Evolutionary conservation across 2,329 filamentous ascomycete genomes (phyloP).

Genomic region (Phyllosticta paracitricarpa): DNA sequence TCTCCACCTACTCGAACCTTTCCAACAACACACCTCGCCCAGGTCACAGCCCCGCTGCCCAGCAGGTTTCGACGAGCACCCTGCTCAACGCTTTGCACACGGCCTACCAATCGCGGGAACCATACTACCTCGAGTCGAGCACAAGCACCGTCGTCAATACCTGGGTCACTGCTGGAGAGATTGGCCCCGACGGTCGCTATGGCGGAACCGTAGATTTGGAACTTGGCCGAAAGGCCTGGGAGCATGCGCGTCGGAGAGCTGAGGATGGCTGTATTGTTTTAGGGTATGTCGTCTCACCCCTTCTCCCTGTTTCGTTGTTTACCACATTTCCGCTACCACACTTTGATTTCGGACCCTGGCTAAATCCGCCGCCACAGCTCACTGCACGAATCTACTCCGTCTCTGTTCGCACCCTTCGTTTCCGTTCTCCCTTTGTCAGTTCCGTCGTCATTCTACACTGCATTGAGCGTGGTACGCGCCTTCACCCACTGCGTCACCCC

Average conservation of each 20-base stretch:
- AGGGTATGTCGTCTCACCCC: slow-evolving; percentile 48
- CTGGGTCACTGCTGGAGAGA: slow-evolving; percentile 73
- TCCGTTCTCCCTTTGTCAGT: slow-evolving; percentile 69
- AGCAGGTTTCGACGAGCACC: slow-evolving; percentile 85
- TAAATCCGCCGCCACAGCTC: slow-evolving; percentile 47
- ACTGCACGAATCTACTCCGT: slow-evolving; percentile 79
- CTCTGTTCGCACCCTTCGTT: slow-evolving; percentile 71
- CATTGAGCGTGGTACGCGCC: slow-evolving; percentile 71
- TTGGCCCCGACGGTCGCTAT: slow-evolving; percentile 55
- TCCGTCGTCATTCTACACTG: slow-evolving; percentile 64
- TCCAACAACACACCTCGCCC: slow-evolving; percentile 47
- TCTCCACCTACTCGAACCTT: slow-evolving; percentile 52
- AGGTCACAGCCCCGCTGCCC: slow-evolving; percentile 52
- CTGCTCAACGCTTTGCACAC: slow-evolving; percentile 87
- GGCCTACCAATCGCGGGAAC: slow-evolving; percentile 68
- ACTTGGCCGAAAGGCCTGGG: slow-evolving; percentile 78
- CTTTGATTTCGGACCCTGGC: not conserved
- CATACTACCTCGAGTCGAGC: slow-evolving; percentile 81
- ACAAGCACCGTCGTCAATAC: slow-evolving; percentile 92
- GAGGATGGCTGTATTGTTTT: slow-evolving; percentile 92
- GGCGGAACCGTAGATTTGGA: slow-evolving; percentile 74
- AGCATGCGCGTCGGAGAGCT: slow-evolving; percentile 86
- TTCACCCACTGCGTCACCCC: slow-evolving; percentile 84
- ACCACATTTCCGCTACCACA: not conserved
- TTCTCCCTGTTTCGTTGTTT: not conserved